Evolutionary conservation across 2,329 filamentous ascomycete genomes (phyloP), one percentile per base, ranked within the genome.

Genomic region (Lasiodiplodia hormozganensis): DNA sequence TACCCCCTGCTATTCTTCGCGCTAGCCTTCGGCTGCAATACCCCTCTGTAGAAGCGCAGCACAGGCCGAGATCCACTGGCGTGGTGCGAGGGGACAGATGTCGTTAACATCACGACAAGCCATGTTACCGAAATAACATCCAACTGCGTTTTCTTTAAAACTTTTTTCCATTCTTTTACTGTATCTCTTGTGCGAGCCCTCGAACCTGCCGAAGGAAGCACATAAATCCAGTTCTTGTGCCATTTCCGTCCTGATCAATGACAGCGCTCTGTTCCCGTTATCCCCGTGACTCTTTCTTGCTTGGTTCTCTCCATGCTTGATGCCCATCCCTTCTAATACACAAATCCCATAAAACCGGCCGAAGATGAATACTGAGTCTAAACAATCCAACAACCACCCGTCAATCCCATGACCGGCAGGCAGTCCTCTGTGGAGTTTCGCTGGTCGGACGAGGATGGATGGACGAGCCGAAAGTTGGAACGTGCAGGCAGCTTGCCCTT

Each of bases 121-220:
- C 47, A 21, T 28, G 7, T 10, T 47, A 21, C 43, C 5, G 8
- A 47, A 47, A 40, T 21, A 18, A 16, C 2, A 36, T 25, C 4
- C 57, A 14, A 40, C 21, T n/a, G n/a, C 11, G 14, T 38, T 16
- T 28, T 28, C 14, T 47, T 40, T 7, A 12, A 40, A 47, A 47
- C 21, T 47, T 28, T 43, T 28, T 25, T 28, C n/a, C 16, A 34
- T 57, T 60, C 25, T 49, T 47, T 34, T 21, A 47, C 10, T 49
- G 31, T 53, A 12, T 57, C 25, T 57, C 36, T 57, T 36, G 18
- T 38, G 14, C 28, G 18, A 36, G 23, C 21, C 23, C 25, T 62
- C 58, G 58, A 62, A 28, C 58, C 58, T 51, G 58, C 58, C 58
- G 58, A 62, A 28, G 28, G 40, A 49, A 21, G 25, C 40, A 49